Evolutionary conservation across 2,329 filamentous ascomycete genomes (phyloP), one percentile per base, ranked within the genome.

Genomic region (Phaeosphaeriaceae sp.): DNA sequence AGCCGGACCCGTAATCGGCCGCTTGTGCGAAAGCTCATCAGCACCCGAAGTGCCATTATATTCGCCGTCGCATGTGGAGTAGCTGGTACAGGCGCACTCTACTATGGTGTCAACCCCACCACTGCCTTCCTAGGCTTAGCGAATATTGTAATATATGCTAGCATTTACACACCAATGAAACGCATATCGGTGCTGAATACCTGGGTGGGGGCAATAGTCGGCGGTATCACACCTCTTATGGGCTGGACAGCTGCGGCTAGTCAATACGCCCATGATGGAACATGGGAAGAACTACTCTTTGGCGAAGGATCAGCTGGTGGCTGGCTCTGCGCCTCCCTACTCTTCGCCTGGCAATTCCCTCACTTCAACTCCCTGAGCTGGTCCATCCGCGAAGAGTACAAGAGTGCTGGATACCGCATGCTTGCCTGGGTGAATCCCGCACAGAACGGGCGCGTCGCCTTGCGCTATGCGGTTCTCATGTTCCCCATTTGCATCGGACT

Each of bases 271-370:
- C 75, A 76, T 23, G 64, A 68, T 6, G 72, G 70, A 3, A 87
- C 85, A 9, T 94, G 89, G 87, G 81, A 83, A 40, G 90, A 94
- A 67, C 81, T 96, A 32, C 78, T 96, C 0, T 83, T 95, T 48
- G 87, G 89, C 65, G 70, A 87, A 71, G 66, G 85, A 72, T 82
- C 79, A 20, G 76, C 86, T 9, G 94, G 94, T 4, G 94, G 93
- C 3, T 99, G 94, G 94, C 77, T 97, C 1, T 79, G 97, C 12
- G 93, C 90, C 1, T 85, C 82, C 0, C 77, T 97, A 6, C 79
- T 99, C 4, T 96, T 96, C 60, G 88, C 92, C 11, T 99, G 94
- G 94, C 93, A 99, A 70, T 97, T 99, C 68, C 92, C 94, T 3
- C 94, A 99, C 76, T 99, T 99, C 78, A 97, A 97, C 82, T 88